Evolutionary conservation across 2,329 filamentous ascomycete genomes (phyloP), one percentile per base, ranked within the genome.

Genomic region (Thelonectria blattea): DNA sequence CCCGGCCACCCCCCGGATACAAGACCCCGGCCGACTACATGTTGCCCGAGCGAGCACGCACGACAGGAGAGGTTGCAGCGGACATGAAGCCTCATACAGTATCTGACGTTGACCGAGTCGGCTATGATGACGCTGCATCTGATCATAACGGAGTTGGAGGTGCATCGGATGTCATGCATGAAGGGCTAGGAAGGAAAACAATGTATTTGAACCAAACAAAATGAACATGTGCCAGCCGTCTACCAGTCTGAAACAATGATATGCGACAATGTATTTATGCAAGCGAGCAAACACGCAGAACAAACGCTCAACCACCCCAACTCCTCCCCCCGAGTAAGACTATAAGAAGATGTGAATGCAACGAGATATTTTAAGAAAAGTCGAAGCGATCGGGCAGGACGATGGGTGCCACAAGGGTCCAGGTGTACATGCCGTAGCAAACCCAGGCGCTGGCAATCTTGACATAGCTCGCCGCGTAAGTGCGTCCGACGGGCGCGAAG

Each of bases 381-480:
- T 92, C 92, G 73, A 97, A 97, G 52, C 94, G 85, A 69, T 96
- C 93, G 3, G 94, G 93, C 71, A 97, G 76, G 46, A 96, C 78
- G 39, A 96, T 84, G 3, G 95, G 95, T 46, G 95, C 95, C 45
- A 96, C 83, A 69, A 99, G 77, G 17, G 92, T 97, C 95, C 95
- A 99, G 27, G 88, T 85, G 73, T 98, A 99, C 76, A 99, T 91
- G 52, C 81, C 88, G 76, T 99, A 97, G 80, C 95, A 99, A 56
- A 95, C 89, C 95, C 95, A 99, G 17, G 94, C 89, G 77, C 93
- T 96, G 55, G 97, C 88, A 76, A 99, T 98, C 87, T 99, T 99
- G 69, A 97, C 93, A 95, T 96, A 99, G 73, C 92, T 97, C 32
- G 95, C 95, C 86, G 93, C 96, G 78, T 98, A 96, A 5, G 94